phyloP scores from a whole-genome alignment of 176 grass and related monocot genomes.

The Oryza brachyantha region DNA sequence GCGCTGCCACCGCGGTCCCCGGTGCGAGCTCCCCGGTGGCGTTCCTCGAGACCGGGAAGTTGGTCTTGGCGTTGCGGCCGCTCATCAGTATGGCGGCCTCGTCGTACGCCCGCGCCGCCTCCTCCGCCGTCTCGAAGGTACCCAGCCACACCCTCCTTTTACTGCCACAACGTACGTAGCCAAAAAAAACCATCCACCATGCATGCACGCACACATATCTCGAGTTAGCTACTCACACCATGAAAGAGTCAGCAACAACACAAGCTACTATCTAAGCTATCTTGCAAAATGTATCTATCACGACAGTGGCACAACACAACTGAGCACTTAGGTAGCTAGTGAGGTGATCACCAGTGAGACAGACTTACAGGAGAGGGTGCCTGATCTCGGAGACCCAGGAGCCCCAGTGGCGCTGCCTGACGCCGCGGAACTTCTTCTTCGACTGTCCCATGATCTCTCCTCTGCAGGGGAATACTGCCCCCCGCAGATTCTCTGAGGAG shows the following conservation, averaged over 20 bases:
- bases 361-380: conserved; percentile 94
- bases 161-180: conserved; percentile 36
- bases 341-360: neutral
- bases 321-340: neutral
- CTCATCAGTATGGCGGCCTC: conserved; percentile 98
- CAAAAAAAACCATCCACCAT: neutral
- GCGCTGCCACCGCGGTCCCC: neutral
- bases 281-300: conserved; percentile 33
- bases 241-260: neutral
- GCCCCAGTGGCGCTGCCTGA: conserved; percentile 99
- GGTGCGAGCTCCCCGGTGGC: conserved; percentile 43
- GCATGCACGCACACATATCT: conserved; percentile 11
- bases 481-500: conserved; percentile 31
- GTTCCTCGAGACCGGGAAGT: conserved; percentile 71
- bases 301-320: neutral
- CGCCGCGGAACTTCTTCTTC: conserved; percentile 98
- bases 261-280: neutral
- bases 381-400: conserved; percentile 99
- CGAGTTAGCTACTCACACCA: neutral
- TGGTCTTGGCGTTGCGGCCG: conserved; percentile 98
- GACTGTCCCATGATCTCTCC: conserved; percentile 77
- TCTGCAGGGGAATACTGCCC: conserved; percentile 1
- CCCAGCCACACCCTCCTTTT: conserved; percentile 99
- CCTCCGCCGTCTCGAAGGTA: conserved; percentile 99
- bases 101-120: conserved; percentile 93